Evolutionary conservation across 805 yeast species (phyloP).

Genomic region (Metschnikowia similis): DNA sequence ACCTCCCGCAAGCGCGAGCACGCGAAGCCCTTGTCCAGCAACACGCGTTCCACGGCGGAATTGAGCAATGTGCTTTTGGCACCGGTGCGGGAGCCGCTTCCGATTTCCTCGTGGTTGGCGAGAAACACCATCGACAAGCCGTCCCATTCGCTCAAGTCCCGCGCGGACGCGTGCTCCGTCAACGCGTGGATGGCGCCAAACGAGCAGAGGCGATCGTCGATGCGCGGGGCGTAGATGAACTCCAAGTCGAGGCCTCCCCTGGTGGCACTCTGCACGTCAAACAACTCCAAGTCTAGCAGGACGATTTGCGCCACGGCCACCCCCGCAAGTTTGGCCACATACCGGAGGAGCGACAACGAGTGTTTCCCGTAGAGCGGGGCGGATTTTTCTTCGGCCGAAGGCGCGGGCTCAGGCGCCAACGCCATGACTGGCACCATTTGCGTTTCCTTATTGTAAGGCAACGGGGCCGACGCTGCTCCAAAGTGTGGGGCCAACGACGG

Average conservation of each 20-base stretch:
- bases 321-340: constrained; percentile 23
- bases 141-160: constrained; percentile 18
- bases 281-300: constrained; percentile 34
- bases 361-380: constrained; percentile 29
- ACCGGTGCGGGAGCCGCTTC: constrained; percentile 37
- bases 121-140: constrained; percentile 32
- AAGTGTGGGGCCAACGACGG: constrained; percentile 41
- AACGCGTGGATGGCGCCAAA: constrained; percentile 35
- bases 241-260: constrained; percentile 36
- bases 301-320: constrained; percentile 22
- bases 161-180: constrained; percentile 12
- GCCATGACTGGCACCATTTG: constrained; percentile 39
- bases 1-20: constrained; percentile 10
- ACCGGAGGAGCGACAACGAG: constrained; percentile 29
- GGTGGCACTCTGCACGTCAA: constrained; percentile 31
- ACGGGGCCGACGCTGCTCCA: constrained; percentile 22
- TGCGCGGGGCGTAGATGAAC: constrained; percentile 36
- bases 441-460: constrained; percentile 33
- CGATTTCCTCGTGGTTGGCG: constrained; percentile 41
- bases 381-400: constrained; percentile 26
- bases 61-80: constrained; percentile 33
- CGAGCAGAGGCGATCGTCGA: constrained; percentile 41
- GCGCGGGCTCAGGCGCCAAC: constrained; percentile 10
- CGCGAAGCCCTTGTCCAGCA: constrained; percentile 3
- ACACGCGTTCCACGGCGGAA: constrained; percentile 17